These are phyloP conservation scores for Novymonas esmeraldas DNA, from an alignment of 208 protist genomes.

Conservation along the genomic window DNA sequence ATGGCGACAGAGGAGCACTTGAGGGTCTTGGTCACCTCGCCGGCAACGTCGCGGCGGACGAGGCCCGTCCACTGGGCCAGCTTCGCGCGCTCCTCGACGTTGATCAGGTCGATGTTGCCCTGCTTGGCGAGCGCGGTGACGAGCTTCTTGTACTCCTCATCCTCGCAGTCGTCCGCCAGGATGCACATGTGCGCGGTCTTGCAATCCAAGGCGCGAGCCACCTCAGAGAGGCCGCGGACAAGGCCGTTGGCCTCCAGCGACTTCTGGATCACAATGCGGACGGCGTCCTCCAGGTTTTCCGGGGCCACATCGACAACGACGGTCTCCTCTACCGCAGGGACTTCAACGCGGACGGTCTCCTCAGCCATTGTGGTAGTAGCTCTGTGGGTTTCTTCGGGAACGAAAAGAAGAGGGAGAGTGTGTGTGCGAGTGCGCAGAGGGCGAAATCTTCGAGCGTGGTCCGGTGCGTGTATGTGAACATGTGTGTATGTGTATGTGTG, in stretches of 20 bases:
- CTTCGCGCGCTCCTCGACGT: conserved; percentile 84
- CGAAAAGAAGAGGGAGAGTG: conserved; percentile 11
- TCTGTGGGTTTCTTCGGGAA: conserved; percentile 14
- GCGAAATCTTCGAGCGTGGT: conserved; percentile 28
- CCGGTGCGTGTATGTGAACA: conserved; percentile 12
- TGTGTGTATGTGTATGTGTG: conserved; percentile 6
- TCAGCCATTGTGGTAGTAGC: conserved; percentile 79
- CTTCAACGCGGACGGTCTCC: conserved; percentile 73
- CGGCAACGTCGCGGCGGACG: conserved; percentile 47
- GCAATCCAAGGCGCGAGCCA: conserved; percentile 85
- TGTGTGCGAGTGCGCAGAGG: conserved; percentile 19
- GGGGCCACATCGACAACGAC: conserved; percentile 66
- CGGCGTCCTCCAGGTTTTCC: conserved; percentile 80
- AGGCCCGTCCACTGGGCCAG: conserved; percentile 87
- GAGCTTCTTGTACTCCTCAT: conserved; percentile 93
- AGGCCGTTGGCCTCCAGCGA: conserved; percentile 88
- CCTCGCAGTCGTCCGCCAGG: conserved; percentile 92
- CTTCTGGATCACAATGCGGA: conserved; percentile 89
- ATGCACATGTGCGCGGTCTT: conserved; percentile 87
- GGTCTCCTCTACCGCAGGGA: conserved; percentile 58
- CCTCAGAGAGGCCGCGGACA: conserved; percentile 87
- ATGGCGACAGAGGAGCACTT: conserved; percentile 92
- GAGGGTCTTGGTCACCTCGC: conserved; percentile 79
- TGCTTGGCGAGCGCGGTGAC: conserved; percentile 83
- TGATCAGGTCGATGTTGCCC: conserved; percentile 88